A percentile compares a stretch with the other conserved stretches of the same genome.
These are phyloP conservation scores for Pleurotus tuoliensis DNA, from an alignment of 768 basidiomycete genomes.

Conservation along the genomic window DNA sequence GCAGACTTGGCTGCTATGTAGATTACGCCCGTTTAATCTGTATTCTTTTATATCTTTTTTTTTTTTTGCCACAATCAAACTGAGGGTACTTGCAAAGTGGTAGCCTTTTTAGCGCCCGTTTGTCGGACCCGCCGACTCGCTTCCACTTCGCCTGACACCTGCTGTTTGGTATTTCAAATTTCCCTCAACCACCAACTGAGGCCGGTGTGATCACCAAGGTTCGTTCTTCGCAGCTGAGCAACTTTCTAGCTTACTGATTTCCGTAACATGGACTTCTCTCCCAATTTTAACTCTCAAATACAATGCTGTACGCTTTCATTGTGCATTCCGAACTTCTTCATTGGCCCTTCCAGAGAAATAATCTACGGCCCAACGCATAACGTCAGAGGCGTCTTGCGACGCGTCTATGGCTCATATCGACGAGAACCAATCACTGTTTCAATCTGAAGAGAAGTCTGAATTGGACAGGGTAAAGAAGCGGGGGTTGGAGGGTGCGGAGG, in stretches of 20 bases:
- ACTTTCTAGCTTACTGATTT: background rate
- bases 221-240: background rate
- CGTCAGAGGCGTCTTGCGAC: conserved; percentile 59
- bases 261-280: no score
- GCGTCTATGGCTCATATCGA: conserved; percentile 80
- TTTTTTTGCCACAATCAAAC: background rate
- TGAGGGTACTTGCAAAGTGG: no score
- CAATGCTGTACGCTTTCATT: conserved; percentile 6
- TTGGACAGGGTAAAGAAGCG: conserved; percentile 35
- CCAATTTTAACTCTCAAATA: background rate
- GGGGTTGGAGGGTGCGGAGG: conserved; percentile 22
- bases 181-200: background rate
- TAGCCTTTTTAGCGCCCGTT: background rate
- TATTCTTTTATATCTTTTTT: background rate
- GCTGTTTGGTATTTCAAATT: background rate
- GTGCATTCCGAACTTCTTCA: conserved; percentile 2
- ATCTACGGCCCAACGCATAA: conserved; percentile 15
- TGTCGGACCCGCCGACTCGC: background rate
- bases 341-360: conserved; percentile 13
- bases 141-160: background rate
- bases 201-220: background rate
- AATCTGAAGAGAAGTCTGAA: conserved; percentile 22
- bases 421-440: conserved; percentile 39
- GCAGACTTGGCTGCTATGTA: conserved; percentile 47
- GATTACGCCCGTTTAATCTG: background rate